Base-by-base conservation (phyloP, 202 grass and related monocot species). In the Musa balbisiana region DNA sequence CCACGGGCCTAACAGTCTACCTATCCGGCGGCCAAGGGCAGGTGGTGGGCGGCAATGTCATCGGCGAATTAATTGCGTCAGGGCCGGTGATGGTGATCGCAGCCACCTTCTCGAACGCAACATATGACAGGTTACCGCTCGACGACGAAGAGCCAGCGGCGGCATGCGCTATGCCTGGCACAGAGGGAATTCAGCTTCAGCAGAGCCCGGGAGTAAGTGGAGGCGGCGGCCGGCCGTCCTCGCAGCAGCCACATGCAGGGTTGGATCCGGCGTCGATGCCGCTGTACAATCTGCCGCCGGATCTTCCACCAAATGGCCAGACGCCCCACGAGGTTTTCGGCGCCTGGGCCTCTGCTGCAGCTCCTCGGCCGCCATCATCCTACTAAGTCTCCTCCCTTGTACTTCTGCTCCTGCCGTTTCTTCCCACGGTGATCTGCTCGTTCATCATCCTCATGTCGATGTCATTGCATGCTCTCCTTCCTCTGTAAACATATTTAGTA, bases 261-360 rank as follows among this genome's bases (percentile, higher is more conserved):
- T 3, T 58, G 1, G 59, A 88, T 68, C 81, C 83, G 19, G 22
- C 83, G 64, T 82, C 86, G 8, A 84, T 92, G 81, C 83, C 83
- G 51, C 79, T 92, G 77, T 92, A 88, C 77, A 88, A 79, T 82
- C 55, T 92, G 53, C 89, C 86, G 27, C 85, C 89, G 19, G 88
- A 91, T 76, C 79, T 91, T 62, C 79, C 87, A 68, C 73, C 78
- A 16, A 91, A 91, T 59, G 80, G 85, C 9, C 89, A 88, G 68
- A 79, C 88, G 74, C 24, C 71, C 11, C 89, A 91, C 69, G 89
- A 88, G 49, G 80, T 88, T 55, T 84, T 91, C n/a, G 83, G 80
- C 73, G 73, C 54, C 33, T 75, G 73, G 73, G 33, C 33, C 33
- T 43, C 33, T 43, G 33, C 33, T 6, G 55, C 22, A 17, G 1